Conservation (phyloP, 352 stramenopile species). For the Pythium scleroteichum region DNA sequence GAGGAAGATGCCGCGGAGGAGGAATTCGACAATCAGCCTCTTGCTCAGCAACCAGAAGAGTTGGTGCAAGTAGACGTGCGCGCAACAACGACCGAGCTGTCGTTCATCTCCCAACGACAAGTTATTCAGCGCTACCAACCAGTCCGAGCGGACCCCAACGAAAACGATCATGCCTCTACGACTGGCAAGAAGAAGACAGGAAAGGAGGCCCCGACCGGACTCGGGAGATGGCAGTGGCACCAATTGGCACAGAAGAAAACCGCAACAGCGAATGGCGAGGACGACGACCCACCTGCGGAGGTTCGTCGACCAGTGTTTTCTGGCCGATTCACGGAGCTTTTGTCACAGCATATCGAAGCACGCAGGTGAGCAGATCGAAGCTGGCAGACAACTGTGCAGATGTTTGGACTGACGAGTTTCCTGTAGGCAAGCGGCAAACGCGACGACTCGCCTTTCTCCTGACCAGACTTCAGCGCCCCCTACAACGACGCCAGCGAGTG, state of each 20-base stretch:
- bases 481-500: no score
- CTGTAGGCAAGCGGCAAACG: no score
- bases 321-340: conserved; percentile 29
- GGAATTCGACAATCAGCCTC: conserved; percentile 32
- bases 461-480: no score
- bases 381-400: no score
- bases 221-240: conserved; percentile 71
- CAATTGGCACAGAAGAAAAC: conserved; percentile 51
- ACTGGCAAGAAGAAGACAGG: conserved; percentile 44
- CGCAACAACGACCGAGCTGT: conserved; percentile 67
- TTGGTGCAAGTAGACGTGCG: conserved; percentile 37
- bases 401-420: no score
- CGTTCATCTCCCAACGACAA: conserved; percentile 76
- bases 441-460: no score
- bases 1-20: conserved; percentile 39
- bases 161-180: conserved; percentile 3
- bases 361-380: no score
- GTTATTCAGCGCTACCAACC: conserved; percentile 75
- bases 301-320: conserved; percentile 16
- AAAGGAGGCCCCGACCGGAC: conserved; percentile 31
- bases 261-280: not conserved
- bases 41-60: conserved; percentile 29
- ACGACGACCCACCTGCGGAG: not conserved
- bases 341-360: conserved; percentile 31
- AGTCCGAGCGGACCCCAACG: conserved; percentile 31